Evolutionary conservation across 2,329 filamentous ascomycete species (phyloP).

Genomic region (Nothomitra cinnamomea): DNA sequence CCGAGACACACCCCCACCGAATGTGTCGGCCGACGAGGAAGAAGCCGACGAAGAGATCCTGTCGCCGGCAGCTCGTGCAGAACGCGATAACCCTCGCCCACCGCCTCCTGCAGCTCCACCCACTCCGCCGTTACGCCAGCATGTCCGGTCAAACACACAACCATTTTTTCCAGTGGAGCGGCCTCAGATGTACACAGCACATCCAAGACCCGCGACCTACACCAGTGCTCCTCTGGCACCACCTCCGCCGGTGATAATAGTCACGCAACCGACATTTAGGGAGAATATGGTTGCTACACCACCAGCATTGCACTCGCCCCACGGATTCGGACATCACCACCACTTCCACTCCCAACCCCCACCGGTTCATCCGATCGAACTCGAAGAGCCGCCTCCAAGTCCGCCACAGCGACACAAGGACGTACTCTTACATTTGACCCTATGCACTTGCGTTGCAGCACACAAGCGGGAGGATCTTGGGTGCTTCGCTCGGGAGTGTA

Average conservation of each 20-base stretch:
- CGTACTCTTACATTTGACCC: background rate
- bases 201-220: background rate
- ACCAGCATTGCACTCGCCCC: background rate
- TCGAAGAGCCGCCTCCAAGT: background rate
- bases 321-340: background rate
- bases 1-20: background rate
- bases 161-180: background rate
- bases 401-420: background rate
- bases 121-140: background rate
- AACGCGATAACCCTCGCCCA: constrained; percentile 1
- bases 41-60: constrained; percentile 2
- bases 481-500: background rate
- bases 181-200: background rate
- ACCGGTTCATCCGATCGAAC: background rate
- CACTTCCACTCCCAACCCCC: background rate
- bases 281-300: background rate
- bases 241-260: background rate
- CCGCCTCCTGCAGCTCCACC: background rate
- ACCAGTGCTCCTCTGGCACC: background rate
- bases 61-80: background rate
- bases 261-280: background rate
- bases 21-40: background rate
- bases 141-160: background rate
- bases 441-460: background rate
- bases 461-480: background rate